These are phyloP conservation scores for Zymoseptoria passerinii DNA, from an alignment of 2,329 filamentous ascomycete genomes.

Conservation along the genomic window DNA sequence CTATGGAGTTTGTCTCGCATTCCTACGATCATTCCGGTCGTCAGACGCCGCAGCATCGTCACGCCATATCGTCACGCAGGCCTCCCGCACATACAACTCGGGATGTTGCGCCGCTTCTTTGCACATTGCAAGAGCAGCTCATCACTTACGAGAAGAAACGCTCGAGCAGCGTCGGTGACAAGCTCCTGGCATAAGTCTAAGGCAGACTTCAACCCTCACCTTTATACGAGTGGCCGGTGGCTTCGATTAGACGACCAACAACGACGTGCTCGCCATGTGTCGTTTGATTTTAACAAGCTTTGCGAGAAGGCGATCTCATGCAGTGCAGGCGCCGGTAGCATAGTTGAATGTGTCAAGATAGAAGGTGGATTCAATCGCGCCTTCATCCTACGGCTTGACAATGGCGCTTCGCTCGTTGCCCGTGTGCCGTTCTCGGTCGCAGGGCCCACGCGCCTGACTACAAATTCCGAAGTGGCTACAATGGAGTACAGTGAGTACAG, in stretches of 20 bases:
- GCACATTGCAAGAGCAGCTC: background rate
- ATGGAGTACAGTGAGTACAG: slow-evolving; percentile 2
- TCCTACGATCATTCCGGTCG: too few species aligned
- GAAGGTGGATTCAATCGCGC: slow-evolving; percentile 25
- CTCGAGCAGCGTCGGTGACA: background rate
- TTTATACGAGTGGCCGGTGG: slow-evolving; percentile 1
- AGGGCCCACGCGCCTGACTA: slow-evolving; percentile 1
- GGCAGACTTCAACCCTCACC: background rate
- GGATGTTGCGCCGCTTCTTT: background rate
- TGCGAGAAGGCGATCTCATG: background rate
- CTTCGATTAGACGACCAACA: background rate
- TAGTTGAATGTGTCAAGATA: background rate
- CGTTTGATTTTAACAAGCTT: background rate
- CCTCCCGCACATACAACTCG: background rate
- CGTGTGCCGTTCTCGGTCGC: slow-evolving; percentile 24
- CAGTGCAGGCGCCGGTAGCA: background rate
- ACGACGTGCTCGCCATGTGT: background rate
- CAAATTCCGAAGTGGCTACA: slow-evolving; percentile 6
- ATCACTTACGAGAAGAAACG: background rate
- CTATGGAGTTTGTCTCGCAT: too few species aligned
- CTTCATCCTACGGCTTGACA: slow-evolving; percentile 21
- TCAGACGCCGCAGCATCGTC: too few species aligned
- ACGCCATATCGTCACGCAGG: too few species aligned
- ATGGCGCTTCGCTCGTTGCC: slow-evolving; percentile 12
- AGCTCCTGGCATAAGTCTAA: background rate